These are phyloP conservation scores for Colletotrichum spaethianum DNA, from an alignment of 2,329 filamentous ascomycete species.

Conservation along the genomic window DNA sequence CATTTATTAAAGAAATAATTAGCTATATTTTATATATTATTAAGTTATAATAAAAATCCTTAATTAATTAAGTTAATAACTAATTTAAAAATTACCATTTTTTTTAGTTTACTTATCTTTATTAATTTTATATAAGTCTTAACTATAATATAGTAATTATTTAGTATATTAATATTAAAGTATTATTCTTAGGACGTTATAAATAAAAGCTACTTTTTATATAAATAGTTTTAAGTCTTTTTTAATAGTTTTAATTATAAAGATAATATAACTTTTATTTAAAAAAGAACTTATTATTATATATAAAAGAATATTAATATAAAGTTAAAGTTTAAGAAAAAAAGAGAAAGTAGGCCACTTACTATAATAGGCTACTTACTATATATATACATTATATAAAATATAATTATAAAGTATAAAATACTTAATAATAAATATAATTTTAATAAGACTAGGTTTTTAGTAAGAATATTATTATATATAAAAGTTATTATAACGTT, in stretches of 20 bases:
- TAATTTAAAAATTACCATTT: too few species aligned
- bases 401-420: too few species aligned
- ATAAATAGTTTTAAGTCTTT: neutral
- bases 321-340: neutral
- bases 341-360: neutral
- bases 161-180: neutral
- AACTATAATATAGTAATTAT: too few species aligned
- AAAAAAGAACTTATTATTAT: neutral
- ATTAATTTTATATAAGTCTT: neutral
- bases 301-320: neutral
- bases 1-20: too few species aligned
- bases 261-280: neutral
- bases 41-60: too few species aligned
- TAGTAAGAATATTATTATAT: too few species aligned
- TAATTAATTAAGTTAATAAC: too few species aligned
- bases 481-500: conserved; percentile 21
- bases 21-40: too few species aligned
- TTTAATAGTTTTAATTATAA: neutral
- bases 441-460: conserved; percentile 17
- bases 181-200: neutral
- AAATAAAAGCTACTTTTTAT: neutral
- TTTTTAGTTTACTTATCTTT: neutral
- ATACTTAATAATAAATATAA: neutral
- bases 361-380: conserved; percentile 14
- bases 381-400: conserved; percentile 6